These are phyloP conservation scores for Trichothecium roseum DNA, from an alignment of 2,329 filamentous ascomycete genomes.

Conservation along the genomic window DNA sequence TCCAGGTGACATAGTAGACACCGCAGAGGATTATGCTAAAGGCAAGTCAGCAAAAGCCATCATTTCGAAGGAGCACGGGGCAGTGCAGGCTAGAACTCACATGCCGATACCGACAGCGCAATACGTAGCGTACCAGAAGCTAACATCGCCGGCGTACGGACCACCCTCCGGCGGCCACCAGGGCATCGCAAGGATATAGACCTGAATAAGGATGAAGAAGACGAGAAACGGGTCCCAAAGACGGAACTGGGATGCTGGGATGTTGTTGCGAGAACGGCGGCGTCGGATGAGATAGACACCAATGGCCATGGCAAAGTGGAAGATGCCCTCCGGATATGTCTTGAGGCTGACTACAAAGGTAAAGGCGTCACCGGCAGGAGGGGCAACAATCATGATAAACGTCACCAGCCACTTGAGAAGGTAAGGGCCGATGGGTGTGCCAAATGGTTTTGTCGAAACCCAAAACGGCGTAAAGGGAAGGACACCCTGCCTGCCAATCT, in stretches of 20 bases:
- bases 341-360: conserved; percentile 53
- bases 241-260: conserved; percentile 39
- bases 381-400: conserved; percentile 47
- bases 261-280: conserved; percentile 37
- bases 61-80: not conserved
- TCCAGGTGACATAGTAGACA: conserved; percentile 49
- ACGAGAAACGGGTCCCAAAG: conserved; percentile 48
- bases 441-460: conserved; percentile 53
- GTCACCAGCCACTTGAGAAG: conserved; percentile 47
- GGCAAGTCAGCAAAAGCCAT: not conserved
- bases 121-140: conserved; percentile 67
- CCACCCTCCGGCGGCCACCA: conserved; percentile 60
- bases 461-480: conserved; percentile 50
- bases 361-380: conserved; percentile 55
- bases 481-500: conserved; percentile 51
- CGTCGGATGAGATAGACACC: conserved; percentile 49
- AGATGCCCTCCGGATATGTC: conserved; percentile 48
- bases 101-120: conserved; percentile 53
- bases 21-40: conserved; percentile 40
- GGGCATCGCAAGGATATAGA: conserved; percentile 57
- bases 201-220: conserved; percentile 49
- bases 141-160: conserved; percentile 50
- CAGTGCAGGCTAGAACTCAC: conserved; percentile 31
- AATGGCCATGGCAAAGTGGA: conserved; percentile 43
- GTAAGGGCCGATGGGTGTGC: conserved; percentile 51